Percentiles rank a stretch among this genome's conserved stretches.
These are phyloP conservation scores for Ceratocystis destructans DNA, from an alignment of 2,329 filamentous ascomycete species.

Conservation along the genomic window DNA sequence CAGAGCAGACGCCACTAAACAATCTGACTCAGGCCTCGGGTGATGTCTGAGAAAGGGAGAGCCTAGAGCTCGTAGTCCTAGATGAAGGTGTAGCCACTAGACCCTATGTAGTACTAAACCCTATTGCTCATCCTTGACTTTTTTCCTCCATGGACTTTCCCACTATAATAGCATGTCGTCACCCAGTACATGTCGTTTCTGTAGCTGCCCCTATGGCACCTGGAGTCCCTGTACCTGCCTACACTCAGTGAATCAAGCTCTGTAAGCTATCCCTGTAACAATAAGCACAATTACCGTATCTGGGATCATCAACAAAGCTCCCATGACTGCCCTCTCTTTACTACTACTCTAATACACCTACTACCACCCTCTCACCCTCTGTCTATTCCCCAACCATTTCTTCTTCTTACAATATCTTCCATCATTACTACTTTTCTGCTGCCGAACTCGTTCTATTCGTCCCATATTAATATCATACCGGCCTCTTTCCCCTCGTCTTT, in stretches of 20 bases:
- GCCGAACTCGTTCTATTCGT: background rate
- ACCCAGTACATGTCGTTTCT: background rate
- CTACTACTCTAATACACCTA: background rate
- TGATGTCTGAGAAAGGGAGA: background rate
- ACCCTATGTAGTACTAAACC: background rate
- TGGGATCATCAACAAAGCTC: background rate
- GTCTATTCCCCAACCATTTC: background rate
- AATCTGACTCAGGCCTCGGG: background rate
- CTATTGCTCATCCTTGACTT: background rate
- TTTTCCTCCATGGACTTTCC: background rate
- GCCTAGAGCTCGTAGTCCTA: background rate
- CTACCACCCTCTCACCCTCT: background rate
- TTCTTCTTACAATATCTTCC: background rate
- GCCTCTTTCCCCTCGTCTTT: background rate
- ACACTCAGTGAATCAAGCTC: background rate
- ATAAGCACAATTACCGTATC: background rate
- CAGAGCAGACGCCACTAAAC: background rate
- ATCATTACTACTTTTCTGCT: background rate
- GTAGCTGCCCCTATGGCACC: background rate
- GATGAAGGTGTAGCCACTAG: background rate
- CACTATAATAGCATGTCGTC: background rate
- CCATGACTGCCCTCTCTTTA: background rate
- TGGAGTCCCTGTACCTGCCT: background rate
- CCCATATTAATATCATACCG: background rate
- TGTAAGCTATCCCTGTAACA: background rate